Evolutionary conservation across 768 basidiomycete genomes (phyloP), one percentile per base, ranked within the genome.

Genomic region (Termitomyces sp.): DNA sequence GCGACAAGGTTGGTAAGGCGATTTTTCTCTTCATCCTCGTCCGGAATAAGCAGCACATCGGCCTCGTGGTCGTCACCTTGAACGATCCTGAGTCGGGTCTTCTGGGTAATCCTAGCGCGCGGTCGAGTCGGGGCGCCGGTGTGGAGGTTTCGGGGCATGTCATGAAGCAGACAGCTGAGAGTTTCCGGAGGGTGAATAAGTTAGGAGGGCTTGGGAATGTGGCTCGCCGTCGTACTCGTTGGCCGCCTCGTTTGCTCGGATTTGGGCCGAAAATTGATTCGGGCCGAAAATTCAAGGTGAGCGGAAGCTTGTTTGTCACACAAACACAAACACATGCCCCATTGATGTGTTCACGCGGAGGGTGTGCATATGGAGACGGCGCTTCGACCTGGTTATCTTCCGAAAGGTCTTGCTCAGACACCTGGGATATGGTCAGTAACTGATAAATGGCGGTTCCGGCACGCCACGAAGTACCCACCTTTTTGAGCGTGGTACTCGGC

Each of bases 51-150:
- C 63, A 90, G 76, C 40, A 86, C 80, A 69, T 92, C 91, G 33
- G 85, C 86, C 68, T 93, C 91, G 77, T 91, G 82, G 71, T 83
- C 84, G 60, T 83, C 84, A 59, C 91, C 92, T 72, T 86, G 84
- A 69, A 87, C 76, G 77, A 94, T 86, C 79, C 84, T 89, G 69
- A 94, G 89, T 60, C 91, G 86, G 67, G 89, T 91, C 81, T 94
- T 94, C 79, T 93, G 92, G 71, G 90, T 94, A 77, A 94, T 88
- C 72, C 91, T 87, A 76, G 91, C 92, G 74, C 91, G 87, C 73
- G 91, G 75, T 76, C 89, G 87, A 64, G 88, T 84, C 60, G 89
- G 87, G 66, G 87, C 83, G 74, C 84, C 86, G 77, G 87, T 74
- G 75, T 84, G 84, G 67, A 84, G 86, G 74, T 85, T 87, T 69